A percentile compares a stretch with the other conserved stretches of the same genome.
Evolutionary conservation across 2,329 filamentous ascomycete genomes (phyloP).

Genomic region (Exophiala viscosa): DNA sequence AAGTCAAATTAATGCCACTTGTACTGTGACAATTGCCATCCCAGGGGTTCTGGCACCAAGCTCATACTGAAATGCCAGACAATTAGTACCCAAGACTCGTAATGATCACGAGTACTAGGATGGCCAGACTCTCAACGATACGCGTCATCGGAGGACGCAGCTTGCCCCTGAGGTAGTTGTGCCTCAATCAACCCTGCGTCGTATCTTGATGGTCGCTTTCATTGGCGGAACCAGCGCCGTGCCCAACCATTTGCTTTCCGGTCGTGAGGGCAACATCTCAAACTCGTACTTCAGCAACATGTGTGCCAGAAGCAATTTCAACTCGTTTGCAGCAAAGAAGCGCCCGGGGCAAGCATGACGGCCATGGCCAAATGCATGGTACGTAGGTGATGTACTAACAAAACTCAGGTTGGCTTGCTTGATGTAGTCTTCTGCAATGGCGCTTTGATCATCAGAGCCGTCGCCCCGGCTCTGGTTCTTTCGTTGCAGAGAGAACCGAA

Average conservation of each 20-base stretch:
- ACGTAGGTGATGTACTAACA: slow-evolving; percentile 51
- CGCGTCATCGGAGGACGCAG: neutral
- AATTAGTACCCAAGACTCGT: too few species aligned
- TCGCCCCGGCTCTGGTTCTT: slow-evolving; percentile 37
- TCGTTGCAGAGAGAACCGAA: slow-evolving; percentile 46
- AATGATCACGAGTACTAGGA: too few species aligned
- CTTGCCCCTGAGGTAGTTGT: neutral
- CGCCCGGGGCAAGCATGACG: slow-evolving; percentile 43
- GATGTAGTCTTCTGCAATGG: slow-evolving; percentile 27
- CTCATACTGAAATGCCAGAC: too few species aligned
- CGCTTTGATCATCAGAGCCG: neutral
- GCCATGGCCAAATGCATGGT: slow-evolving; percentile 57
- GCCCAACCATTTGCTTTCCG: slow-evolving; percentile 16
- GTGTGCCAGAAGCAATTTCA: slow-evolving; percentile 31
- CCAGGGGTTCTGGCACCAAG: too few species aligned
- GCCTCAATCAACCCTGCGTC: slow-evolving; percentile 4
- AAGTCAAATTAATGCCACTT: too few species aligned
- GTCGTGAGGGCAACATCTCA: slow-evolving; percentile 11
- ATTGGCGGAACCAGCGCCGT: slow-evolving; percentile 15
- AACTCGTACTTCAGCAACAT: slow-evolving; percentile 34
- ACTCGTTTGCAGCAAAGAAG: slow-evolving; percentile 31
- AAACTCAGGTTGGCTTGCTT: slow-evolving; percentile 45
- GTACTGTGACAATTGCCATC: too few species aligned
- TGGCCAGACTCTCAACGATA: too few species aligned
- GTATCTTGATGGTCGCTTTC: slow-evolving; percentile 19